Base-by-base conservation (phyloP, 1,284 basidiomycete species). In the Apiotrichum porosum region DNA sequence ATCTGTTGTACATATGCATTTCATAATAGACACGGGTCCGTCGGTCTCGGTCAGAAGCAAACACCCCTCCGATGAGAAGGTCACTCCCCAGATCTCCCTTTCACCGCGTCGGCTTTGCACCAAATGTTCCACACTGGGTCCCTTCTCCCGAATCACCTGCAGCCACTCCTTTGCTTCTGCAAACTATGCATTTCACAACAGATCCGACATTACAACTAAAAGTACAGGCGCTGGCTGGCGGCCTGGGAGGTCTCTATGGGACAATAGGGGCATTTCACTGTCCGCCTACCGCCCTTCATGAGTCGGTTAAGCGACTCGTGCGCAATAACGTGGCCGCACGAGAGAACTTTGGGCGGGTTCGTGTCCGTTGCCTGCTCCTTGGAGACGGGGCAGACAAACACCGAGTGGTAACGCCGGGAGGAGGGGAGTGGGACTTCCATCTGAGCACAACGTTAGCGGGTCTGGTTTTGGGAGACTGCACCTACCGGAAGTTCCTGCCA, bases 281-380 rank as follows among this genome's bases (percentile, higher is more conserved):
- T 50, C 43, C 65, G 60, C 6, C 62, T 93, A 92, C 86, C 86
- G 62, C 85, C 81, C 74, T 94, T 95, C 63, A 85, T 83, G 39
- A 97, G 75, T 66, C 90, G 88, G 52, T 82, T 80, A 58, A 95
- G 75, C 66, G 87, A 91, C 61, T 95, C 92, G 64, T 85, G 85
- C 2, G 88, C 84, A 41, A 97, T 83, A 31, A 94, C 90, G 72
- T 99, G 95, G 1, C 94, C 94, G 67, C 94, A 98, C 1, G 78
- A 75, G 78, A 98, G 84, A 88, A 97, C 93, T 88, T 95, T 95
- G 0, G 94, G 94, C 18, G 93, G 95, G 69, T 98, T 99, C 50
- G 79, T 69, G 44, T 92, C 86, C 1, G 89, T 94, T 13, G 90
- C 83, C 72, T 95, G 92, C 66, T 98, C 94, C 73, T 97, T 98